Conservation (phyloP, 169 alveolate genomes). For the Besnoitia besnoiti region DNA sequence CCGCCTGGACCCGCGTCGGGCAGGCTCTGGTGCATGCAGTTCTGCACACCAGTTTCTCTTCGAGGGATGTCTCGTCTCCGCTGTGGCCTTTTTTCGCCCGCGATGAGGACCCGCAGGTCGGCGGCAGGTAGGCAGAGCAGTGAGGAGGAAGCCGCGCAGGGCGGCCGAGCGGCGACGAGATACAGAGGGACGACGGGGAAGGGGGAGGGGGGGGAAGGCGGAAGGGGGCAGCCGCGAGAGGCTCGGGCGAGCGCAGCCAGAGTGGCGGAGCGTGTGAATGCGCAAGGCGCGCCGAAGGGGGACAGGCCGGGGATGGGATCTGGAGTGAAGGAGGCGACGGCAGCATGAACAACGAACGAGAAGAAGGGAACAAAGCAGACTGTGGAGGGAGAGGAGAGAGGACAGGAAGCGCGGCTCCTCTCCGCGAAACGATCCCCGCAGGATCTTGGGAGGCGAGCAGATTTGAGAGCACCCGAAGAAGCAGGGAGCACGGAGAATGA, state of each 20-base stretch:
- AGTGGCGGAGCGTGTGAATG: no score
- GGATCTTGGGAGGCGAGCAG: no score
- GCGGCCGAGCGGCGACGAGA: no score
- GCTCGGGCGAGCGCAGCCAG: no score
- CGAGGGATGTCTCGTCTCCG: background rate
- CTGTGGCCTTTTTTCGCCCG: background rate
- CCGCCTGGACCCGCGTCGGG: background rate
- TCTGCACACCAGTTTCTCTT: background rate
- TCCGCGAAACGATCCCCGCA: no score
- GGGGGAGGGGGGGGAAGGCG: no score
- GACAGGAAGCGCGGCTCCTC: background rate
- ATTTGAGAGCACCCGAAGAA: no score
- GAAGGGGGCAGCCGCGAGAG: no score
- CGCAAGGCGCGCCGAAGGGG: background rate
- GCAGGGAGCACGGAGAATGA: no score
- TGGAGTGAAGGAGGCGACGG: no score
- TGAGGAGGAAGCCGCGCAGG: background rate
- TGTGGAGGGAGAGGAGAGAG: background rate
- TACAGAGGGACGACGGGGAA: no score
- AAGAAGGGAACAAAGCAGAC: background rate
- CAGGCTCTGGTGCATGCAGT: constrained; percentile 18
- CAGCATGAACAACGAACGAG: no score
- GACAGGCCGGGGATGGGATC: background rate
- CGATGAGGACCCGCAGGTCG: background rate
- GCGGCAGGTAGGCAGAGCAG: background rate